A percentile compares a stretch with the other conserved stretches of the same genome.
phyloP scores from a whole-genome alignment of 257 asterid genomes.

The Perilla frutescens region DNA sequence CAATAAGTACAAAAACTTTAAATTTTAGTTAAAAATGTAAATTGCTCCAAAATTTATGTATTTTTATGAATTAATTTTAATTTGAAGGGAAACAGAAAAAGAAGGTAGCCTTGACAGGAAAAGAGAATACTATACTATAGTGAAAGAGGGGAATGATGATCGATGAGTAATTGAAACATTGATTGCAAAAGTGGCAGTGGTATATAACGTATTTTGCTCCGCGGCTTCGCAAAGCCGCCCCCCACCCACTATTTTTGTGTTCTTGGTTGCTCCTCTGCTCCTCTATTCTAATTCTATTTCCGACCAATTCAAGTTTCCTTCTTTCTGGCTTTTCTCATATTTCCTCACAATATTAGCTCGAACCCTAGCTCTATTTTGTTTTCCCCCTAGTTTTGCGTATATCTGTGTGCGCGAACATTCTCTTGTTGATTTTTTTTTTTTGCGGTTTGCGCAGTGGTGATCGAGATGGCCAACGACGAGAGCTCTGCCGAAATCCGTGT shows the following conservation, averaged over 20 bases:
- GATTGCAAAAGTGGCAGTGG: too few relatives aligned
- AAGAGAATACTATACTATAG: too few relatives aligned
- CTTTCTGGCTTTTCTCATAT: background rate
- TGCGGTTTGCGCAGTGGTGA: constrained; percentile 37
- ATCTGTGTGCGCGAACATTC: background rate
- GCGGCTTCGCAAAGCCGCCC: too few relatives aligned
- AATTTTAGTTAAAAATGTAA: too few relatives aligned
- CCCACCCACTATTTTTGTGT: background rate
- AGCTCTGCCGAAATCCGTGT: constrained; percentile 31
- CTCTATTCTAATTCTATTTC: background rate
- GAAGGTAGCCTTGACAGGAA: too few relatives aligned
- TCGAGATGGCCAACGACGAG: constrained; percentile 43
- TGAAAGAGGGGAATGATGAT: too few relatives aligned
- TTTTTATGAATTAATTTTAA: too few relatives aligned
- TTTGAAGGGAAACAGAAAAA: too few relatives aligned
- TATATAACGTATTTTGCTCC: too few relatives aligned
- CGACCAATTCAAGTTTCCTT: background rate
- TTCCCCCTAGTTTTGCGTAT: background rate
- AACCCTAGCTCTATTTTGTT: constrained; percentile 17
- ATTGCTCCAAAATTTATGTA: too few relatives aligned
- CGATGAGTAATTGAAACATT: too few relatives aligned
- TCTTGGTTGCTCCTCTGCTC: background rate
- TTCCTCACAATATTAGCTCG: background rate
- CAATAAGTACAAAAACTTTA: too few relatives aligned
- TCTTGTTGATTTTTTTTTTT: background rate